Evolutionary conservation across 2,329 filamentous ascomycete genomes (phyloP).

Genomic region (Botrytis medusae): DNA sequence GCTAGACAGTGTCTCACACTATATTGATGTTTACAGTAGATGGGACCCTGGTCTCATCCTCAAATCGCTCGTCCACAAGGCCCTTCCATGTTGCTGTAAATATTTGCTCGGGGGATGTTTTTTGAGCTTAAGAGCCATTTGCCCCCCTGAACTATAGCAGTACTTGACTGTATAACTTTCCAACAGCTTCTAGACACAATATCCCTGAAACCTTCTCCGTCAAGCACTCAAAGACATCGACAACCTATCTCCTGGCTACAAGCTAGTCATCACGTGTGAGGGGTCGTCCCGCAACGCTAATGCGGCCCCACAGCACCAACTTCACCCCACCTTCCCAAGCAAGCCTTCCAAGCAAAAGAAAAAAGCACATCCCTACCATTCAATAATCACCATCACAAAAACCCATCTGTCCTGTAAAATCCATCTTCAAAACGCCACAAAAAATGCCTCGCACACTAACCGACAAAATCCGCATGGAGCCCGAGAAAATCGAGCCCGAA

Average conservation of each 20-base stretch:
- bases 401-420: neutral
- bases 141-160: neutral
- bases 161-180: too few species aligned
- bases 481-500: slow-evolving; percentile 49
- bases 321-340: neutral
- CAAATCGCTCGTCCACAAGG: neutral
- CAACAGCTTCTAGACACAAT: neutral
- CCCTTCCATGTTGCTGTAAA: neutral
- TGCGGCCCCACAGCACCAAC: neutral
- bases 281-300: neutral
- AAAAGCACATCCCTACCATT: neutral
- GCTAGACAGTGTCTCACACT: neutral
- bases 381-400: neutral
- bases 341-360: neutral
- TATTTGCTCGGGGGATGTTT: neutral
- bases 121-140: neutral
- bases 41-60: too few species aligned
- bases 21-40: neutral
- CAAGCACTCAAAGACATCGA: neutral
- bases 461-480: slow-evolving; percentile 46
- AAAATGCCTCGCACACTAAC: slow-evolving; percentile 46
- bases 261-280: neutral
- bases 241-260: neutral
- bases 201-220: neutral
- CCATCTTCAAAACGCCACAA: neutral